Evolutionary conservation across 495 filamentous ascomycete genomes (phyloP).

Genomic region (Trichocladium antarcticum): DNA sequence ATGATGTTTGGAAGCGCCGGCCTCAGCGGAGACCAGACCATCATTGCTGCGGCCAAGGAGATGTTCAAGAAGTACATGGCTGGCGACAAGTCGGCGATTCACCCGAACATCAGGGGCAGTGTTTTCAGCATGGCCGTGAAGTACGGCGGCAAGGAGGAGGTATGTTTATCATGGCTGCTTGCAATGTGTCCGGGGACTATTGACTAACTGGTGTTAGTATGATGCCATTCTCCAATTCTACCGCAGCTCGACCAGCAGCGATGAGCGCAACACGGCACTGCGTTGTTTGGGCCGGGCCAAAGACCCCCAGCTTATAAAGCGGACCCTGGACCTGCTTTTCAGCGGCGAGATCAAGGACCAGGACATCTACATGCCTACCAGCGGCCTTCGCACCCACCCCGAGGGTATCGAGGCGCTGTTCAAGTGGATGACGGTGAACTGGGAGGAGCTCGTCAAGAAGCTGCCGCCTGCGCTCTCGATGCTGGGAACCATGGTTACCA

Average conservation of each 20-base stretch:
- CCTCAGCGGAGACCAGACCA: conserved; percentile 50
- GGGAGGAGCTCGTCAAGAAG: conserved; percentile 67
- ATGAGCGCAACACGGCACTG: conserved; percentile 93
- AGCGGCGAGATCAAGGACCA: conserved; percentile 85
- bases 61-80: conserved; percentile 61
- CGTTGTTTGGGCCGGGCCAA: conserved; percentile 73
- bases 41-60: conserved; percentile 52
- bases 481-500: conserved; percentile 73
- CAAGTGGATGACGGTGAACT: conserved; percentile 75
- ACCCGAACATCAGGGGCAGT: conserved; percentile 59
- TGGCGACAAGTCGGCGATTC: conserved; percentile 58
- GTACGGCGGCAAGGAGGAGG: conserved; percentile 62
- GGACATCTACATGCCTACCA: conserved; percentile 83
- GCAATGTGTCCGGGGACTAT: conserved; percentile 4
- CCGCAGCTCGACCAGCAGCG: conserved; percentile 71
- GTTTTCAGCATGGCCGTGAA: conserved; percentile 63
- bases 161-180: conserved; percentile 25
- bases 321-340: conserved; percentile 63
- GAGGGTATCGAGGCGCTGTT: conserved; percentile 74
- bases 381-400: conserved; percentile 63
- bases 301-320: conserved; percentile 65
- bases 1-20: conserved; percentile 59
- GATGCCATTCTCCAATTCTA: conserved; percentile 72
- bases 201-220: conserved; percentile 48
- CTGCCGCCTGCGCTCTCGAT: conserved; percentile 72